Percentiles rank a stretch among this genome's conserved stretches.
Conservation (phyloP, 2,329 filamentous ascomycete species). For the Sporothrix euskadiensis region DNA sequence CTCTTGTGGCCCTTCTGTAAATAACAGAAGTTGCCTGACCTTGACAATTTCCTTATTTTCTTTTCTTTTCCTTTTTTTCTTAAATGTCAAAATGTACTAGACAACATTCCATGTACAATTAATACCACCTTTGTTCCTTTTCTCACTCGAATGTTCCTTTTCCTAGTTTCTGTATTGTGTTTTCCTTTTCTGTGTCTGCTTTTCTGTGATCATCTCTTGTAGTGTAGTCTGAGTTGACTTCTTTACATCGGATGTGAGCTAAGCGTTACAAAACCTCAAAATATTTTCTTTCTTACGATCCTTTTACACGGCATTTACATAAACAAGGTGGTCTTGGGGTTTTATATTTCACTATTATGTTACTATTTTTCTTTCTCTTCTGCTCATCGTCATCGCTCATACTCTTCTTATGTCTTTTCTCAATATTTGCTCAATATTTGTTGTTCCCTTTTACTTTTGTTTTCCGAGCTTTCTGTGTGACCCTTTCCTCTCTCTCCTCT, state of each 20-base stretch:
- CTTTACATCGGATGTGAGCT: neutral
- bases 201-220: neutral
- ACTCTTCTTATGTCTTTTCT: conserved; percentile 10
- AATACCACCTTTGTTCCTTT: conserved; percentile 26
- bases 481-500: neutral
- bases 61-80: conserved; percentile 21
- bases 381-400: neutral
- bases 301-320: conserved; percentile 49
- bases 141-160: neutral
- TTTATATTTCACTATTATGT: conserved; percentile 26
- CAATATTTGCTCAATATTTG: neutral
- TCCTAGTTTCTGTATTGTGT: neutral
- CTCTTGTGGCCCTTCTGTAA: conserved; percentile 52
- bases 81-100: conserved; percentile 39
- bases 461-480: conserved; percentile 6
- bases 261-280: conserved; percentile 5
- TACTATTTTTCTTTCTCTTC: neutral
- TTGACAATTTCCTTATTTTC: neutral
- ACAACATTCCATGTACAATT: conserved; percentile 26
- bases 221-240: neutral
- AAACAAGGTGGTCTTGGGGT: conserved; percentile 34
- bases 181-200: conserved; percentile 16
- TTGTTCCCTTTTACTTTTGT: neutral
- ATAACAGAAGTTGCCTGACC: neutral
- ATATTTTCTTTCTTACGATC: conserved; percentile 55